Evolutionary conservation across 352 stramenopile genomes (phyloP).

Genomic region (Blastocystis sp.): DNA sequence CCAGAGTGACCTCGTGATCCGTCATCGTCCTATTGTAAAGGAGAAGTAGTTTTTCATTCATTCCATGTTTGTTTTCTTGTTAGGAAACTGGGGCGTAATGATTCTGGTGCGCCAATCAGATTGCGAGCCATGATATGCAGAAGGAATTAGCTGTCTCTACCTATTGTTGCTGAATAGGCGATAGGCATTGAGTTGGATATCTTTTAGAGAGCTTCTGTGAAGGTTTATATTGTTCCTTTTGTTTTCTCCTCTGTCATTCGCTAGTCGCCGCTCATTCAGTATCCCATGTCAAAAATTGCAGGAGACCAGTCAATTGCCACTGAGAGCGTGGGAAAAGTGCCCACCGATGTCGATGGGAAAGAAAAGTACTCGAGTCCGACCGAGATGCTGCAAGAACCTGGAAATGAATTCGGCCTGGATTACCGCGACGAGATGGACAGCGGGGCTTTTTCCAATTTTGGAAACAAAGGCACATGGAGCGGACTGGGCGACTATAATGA

Average conservation of each 20-base stretch:
- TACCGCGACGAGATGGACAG: neutral
- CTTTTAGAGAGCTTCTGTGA: neutral
- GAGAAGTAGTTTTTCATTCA: too few species aligned
- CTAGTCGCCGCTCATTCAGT: neutral
- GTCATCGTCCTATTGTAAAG: neutral
- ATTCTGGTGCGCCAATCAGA: conserved; percentile 59
- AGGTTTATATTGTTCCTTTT: neutral
- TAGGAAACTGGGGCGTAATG: neutral
- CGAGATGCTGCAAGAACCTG: neutral
- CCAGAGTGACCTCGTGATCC: conserved; percentile 3
- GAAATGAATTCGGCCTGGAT: neutral
- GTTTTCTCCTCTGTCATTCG: neutral
- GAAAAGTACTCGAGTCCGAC: neutral
- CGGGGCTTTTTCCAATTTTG: neutral
- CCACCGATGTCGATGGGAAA: too few species aligned
- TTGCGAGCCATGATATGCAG: neutral
- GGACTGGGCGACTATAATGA: neutral
- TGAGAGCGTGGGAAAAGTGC: neutral
- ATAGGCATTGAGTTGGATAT: neutral
- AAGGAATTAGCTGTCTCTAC: neutral
- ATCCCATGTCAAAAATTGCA: neutral
- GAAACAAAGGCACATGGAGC: neutral
- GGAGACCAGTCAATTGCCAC: neutral
- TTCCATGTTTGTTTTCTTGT: neutral
- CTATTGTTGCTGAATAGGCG: neutral